Conservation (phyloP, 495 filamentous ascomycete genomes). For the Penicillium macrosclerotiorum region DNA sequence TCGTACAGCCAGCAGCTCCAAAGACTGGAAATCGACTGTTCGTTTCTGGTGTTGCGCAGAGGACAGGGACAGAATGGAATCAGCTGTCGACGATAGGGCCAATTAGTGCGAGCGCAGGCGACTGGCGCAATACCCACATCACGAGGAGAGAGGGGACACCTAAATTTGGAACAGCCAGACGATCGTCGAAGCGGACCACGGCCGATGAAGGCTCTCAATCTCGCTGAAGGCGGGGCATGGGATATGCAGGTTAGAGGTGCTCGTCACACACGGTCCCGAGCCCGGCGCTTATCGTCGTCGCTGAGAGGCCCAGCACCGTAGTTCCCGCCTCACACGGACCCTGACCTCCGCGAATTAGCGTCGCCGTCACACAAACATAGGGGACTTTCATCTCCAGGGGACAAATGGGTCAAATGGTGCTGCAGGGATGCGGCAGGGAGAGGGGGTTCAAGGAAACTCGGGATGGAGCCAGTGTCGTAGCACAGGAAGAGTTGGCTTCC, state of each 20-base stretch:
- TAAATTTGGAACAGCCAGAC: conserved; percentile 32
- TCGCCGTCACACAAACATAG: conserved; percentile 1
- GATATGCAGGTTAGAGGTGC: conserved; percentile 24
- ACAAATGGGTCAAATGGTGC: neutral
- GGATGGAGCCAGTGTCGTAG: no score
- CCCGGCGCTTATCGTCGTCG: conserved; percentile 24
- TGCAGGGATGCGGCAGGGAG: neutral
- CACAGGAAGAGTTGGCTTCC: no score
- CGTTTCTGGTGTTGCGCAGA: conserved; percentile 28
- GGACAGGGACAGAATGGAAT: conserved; percentile 18
- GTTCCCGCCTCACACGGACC: conserved; percentile 17
- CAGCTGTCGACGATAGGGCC: conserved; percentile 18
- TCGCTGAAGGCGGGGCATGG: conserved; percentile 14
- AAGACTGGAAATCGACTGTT: conserved; percentile 3
- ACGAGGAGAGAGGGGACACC: conserved; percentile 13
- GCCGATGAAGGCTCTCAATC: neutral
- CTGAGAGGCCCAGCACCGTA: conserved; percentile 22
- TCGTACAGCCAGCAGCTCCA: neutral
- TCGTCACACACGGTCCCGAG: conserved; percentile 27
- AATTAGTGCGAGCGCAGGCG: conserved; percentile 19
- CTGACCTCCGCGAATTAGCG: conserved; percentile 8
- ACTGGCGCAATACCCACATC: conserved; percentile 17
- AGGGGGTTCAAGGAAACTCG: no score
- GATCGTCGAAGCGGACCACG: neutral
- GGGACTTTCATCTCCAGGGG: conserved; percentile 2